Base-by-base conservation (phyloP, 768 basidiomycete species). In the Phanerochaete sordida region DNA sequence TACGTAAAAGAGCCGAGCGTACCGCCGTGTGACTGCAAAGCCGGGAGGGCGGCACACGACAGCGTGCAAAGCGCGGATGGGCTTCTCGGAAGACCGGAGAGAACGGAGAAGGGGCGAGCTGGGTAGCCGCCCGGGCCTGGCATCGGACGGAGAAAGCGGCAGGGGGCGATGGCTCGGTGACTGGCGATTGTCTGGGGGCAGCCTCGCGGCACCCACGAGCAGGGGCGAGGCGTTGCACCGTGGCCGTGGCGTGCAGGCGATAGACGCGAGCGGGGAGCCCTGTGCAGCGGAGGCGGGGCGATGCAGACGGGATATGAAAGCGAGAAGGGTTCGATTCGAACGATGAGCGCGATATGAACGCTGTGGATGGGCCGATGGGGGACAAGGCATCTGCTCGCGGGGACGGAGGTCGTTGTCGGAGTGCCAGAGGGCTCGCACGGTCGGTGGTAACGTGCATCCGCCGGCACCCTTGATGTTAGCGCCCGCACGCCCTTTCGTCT, bases 401-500 rank as follows among this genome's bases (percentile, higher is more conserved):
- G 19, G 19, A 43, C 39, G 39, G 47, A 23, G 35, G 47, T 37
- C 35, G 47, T 58, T 21, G 49, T 31, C 56, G 57, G 57, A 62
- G 61, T 62, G 61, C 23, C 61, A 45, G 51, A 54, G 61, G 60
- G 58, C 31, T 46, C 45, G 45, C 8, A 37, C 49, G 21, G 24
- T 52, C 61, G 61, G 61, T 62, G 31, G 61, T 62, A 46, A 62
- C 61, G 45, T 39, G 26, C 50, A 58, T 58, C 61, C 57, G 56
- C 28, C 28, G 57, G 61, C 57, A 50, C 39, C 61, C 43, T 19
- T 9, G 19, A 6, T 4, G 8, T 23, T 31, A 54, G 37, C 55
- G 35, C 43, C 28, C 15, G 28, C 61, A 57, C 48, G 53, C 55
- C 50, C 59, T 33, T 62, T 62, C 46, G 61, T 52, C 61, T 62